Evolutionary conservation across 2,329 filamentous ascomycete species (phyloP), one percentile per base, ranked within the genome.

Genomic region (Clonostachys byssicola): DNA sequence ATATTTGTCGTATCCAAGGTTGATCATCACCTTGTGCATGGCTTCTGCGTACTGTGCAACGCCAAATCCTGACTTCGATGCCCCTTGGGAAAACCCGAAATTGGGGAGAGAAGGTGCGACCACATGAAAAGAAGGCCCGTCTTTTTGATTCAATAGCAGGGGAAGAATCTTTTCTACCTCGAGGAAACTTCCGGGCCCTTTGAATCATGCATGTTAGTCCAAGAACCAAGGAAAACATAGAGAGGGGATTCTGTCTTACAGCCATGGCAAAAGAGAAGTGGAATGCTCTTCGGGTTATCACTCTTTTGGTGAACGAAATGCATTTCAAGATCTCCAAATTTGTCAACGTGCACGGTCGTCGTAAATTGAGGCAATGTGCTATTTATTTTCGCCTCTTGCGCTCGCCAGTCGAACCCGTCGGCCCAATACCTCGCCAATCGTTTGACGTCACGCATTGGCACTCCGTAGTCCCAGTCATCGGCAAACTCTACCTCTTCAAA

Each of bases 251-350:
- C 3, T n/a, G 17, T n/a, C 12, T 34, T 49, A 70, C 78, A 88
- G 13, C 84, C 83, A 58, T 88, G 85, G n/a, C 74, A 71, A 59
- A 89, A 88, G 1, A 89, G 60, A 33, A 89, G 58, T 0, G 86
- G 85, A 40, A 89, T 78, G 2, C 81, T 81, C 17, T 70, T 68
- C 2, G 71, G 54, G 3, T 65, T 68, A 2, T 63, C 57, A 53
- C 76, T 81, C 45, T 62, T 70, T 53, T 84, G 71, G 57, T 86
- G 80, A 6, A 88, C 59, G 54, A 85, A 85, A 60, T 89, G 85
- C 3, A 89, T 70, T 20, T 81, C 70, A 34, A 87, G 58, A 1
- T 73, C 68, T 0, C 71, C 81, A 51, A 85, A 87, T 6, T 82
- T 72, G 0, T 85, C 72, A 0, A 64, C 12, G 16, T 23, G 49